Base-by-base conservation (phyloP, 768 basidiomycete genomes). In the Lepiota venenata region DNA sequence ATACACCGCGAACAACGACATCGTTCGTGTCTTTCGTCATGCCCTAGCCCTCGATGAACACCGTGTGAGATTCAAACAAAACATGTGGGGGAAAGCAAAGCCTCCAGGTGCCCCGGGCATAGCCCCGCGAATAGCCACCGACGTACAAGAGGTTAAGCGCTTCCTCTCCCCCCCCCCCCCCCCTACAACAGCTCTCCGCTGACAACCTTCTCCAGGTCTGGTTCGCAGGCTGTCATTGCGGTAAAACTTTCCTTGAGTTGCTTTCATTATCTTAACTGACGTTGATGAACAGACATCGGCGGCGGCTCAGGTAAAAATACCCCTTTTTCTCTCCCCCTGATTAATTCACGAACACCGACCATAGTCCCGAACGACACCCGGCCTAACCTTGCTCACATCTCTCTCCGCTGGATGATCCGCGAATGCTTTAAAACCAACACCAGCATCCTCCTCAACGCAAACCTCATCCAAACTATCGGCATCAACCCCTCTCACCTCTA, bases 331-430 rank as follows among this genome's bases (percentile, higher is more conserved):
- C 14, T 15, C 43, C n/a, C 36, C 16, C 14, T 32, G 40, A 45
- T 45, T 29, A 46, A 21, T 14, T 14, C 16, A 15, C 39, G 16
- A 29, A 11, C 38, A 8, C 25, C 39, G 16, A 29, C 8, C 38
- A 8, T 22, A 47, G 66, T 64, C 16, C 61, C 50, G 60, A 74
- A 77, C 55, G 61, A 60, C 10, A 62, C 58, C 2, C 37, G 52
- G 1, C 64, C 68, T 12, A 66, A 63, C 9, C 70, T 79, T 5
- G 68, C 75, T 1, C 69, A 71, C 43, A 72, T 77, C 15, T 61
- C 76, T 0, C 64, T 79, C 2, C 68, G 71, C 3, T 79, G 83
- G 82, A 82, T 84, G 80, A 65, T 84, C 56, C 76, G 82, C 48
- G 74, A 84, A 56, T 75, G 72, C 58, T 77, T 82, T 68, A 64